Evolutionary conservation across 2,329 filamentous ascomycete species (phyloP).

Genomic region (Pezicula rhizophila): DNA sequence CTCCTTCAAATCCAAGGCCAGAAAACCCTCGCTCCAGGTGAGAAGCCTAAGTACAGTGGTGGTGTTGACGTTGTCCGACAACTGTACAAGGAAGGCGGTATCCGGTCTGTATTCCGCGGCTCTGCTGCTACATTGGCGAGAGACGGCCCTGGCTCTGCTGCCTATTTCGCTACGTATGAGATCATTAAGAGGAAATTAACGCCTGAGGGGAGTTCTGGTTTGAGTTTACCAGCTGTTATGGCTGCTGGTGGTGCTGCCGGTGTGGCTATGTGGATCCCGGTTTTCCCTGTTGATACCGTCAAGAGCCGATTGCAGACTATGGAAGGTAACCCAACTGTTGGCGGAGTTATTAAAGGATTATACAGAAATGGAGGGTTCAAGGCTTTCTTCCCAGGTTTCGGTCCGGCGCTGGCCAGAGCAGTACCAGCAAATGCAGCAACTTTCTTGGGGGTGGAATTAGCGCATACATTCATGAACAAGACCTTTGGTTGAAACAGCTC

Average conservation of each 20-base stretch:
- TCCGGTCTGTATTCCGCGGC: constrained; percentile 89
- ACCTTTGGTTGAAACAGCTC: constrained; percentile 45
- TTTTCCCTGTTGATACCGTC: constrained; percentile 95
- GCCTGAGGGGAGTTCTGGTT: constrained; percentile 68
- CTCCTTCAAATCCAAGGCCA: constrained; percentile 97
- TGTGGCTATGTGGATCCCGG: constrained; percentile 98
- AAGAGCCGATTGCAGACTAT: constrained; percentile 92
- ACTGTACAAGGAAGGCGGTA: constrained; percentile 83
- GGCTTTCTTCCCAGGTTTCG: constrained; percentile 96
- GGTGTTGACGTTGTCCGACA: constrained; percentile 87
- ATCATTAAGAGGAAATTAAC: constrained; percentile 85
- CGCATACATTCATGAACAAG: constrained; percentile 77
- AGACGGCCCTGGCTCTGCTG: constrained; percentile 86
- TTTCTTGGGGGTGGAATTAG: constrained; percentile 80
- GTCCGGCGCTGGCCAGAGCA: constrained; percentile 83
- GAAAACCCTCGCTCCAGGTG: constrained; percentile 74
- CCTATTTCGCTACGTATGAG: constrained; percentile 97
- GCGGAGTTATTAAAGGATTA: constrained; percentile 73
- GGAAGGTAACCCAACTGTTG: constrained; percentile 75
- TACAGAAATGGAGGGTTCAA: constrained; percentile 77
- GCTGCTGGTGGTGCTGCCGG: constrained; percentile 84
- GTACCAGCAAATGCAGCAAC: constrained; percentile 96
- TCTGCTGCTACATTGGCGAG: constrained; percentile 85
- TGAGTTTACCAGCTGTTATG: constrained; percentile 78
- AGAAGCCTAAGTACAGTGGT: constrained; percentile 88